Base-by-base conservation (phyloP, 352 stramenopile genomes). In the Elongisporangium undulatum region DNA sequence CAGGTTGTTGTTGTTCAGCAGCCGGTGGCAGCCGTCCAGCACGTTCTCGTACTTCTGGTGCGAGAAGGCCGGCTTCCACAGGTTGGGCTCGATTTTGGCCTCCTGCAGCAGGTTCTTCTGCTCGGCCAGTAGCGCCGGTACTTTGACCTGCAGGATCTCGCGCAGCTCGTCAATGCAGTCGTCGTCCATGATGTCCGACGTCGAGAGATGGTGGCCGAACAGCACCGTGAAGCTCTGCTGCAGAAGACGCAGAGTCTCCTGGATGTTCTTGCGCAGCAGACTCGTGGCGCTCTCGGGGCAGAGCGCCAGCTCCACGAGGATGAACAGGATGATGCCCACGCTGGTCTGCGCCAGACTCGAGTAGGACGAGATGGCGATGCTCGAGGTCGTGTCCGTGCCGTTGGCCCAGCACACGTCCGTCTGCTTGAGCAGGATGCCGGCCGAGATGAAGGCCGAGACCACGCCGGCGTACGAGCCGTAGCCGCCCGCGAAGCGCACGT, bases 1-100 rank as follows among this genome's bases (percentile, higher is more conserved):
- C 53, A 94, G 50, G 24, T 89, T 87, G 61, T 90, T 92, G 78
- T 90, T 91, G 74, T 90, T 92, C 12, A 94, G 68, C 38, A 94
- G 58, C 0, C 82, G 77, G 8, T 83, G 67, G 12, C 66, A 85
- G 29, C 69, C 79, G 5, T 90, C 71, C 1, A 94, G 59, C 13
- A 94, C 78, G 0, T 63, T 55, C 45, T 88, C 71, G 62, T 94
- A 94, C 63, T 94, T 94, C 29, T 85, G 66, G 24, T 71, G 72
- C 2, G 85, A 94, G 48, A 94, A 94, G 15, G 67, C 45, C 0
- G 81, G 85, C 13, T 77, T 69, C 85, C 85, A 94, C 53, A 94
- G 58, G 48, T 74, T 63, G 7, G 85, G 85, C 55, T 94, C 85
- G 1, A 67, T 65, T 59, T 79, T 74, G 0, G 82, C 83, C 56